Percentiles rank a stretch among this genome's conserved stretches.
Evolutionary conservation across 306 rosid genomes (phyloP).

Genomic region (Malus sieversii): DNA sequence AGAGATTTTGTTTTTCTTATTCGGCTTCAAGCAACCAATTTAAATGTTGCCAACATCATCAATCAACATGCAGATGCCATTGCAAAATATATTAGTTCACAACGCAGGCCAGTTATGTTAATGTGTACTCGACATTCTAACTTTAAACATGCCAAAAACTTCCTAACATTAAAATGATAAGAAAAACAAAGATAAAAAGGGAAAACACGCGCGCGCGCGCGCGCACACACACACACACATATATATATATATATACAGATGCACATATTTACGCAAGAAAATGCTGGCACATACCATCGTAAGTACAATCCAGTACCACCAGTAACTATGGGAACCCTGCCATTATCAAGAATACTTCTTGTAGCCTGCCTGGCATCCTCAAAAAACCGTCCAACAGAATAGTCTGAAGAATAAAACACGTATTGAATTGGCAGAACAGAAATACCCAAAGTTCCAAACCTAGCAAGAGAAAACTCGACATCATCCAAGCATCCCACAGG

Average conservation of each 20-base stretch:
- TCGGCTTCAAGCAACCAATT: neutral
- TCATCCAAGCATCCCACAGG: constrained; percentile 6
- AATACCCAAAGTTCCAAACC: constrained; percentile 1
- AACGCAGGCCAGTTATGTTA: neutral
- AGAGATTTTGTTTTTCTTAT: neutral
- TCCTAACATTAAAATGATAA: neutral
- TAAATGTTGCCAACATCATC: neutral
- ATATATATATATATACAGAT: neutral
- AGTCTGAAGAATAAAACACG: constrained; percentile 55
- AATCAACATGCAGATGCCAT: neutral
- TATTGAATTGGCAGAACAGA: constrained; percentile 16
- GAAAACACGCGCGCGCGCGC: neutral
- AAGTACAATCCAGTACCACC: constrained; percentile 96
- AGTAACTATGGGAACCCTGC: constrained; percentile 76
- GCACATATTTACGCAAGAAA: neutral
- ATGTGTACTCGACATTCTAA: neutral
- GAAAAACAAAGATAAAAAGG: neutral
- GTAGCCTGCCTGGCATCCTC: constrained; percentile 92
- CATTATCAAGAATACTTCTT: constrained; percentile 58
- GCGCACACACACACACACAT: no score
- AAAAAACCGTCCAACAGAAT: constrained; percentile 84
- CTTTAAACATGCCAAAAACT: neutral
- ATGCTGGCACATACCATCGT: constrained; percentile 58
- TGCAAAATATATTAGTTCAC: neutral
- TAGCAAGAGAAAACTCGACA: constrained; percentile 12